Conservation (phyloP, 345 rosid species). For the Arabis alpina region DNA sequence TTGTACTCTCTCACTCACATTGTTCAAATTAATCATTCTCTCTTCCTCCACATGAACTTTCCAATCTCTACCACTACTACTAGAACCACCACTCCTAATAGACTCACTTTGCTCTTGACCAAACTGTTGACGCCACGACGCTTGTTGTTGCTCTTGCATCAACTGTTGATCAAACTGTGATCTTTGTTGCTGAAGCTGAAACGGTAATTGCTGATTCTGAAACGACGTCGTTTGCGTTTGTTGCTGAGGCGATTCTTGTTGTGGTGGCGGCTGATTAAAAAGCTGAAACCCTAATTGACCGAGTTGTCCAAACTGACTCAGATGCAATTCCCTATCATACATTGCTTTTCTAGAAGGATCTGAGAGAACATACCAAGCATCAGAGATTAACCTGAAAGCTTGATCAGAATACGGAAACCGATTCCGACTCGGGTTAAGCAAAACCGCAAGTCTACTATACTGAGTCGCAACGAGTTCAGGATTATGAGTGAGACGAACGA, state of each 20-base stretch:
- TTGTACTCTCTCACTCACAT: conserved; percentile 40
- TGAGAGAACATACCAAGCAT: conserved; percentile 83
- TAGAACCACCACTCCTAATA: conserved; percentile 38
- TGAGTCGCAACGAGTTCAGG: conserved; percentile 74
- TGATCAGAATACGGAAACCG: conserved; percentile 68
- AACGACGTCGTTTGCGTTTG: conserved; percentile 24
- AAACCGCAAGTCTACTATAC: conserved; percentile 71
- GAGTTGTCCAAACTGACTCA: conserved; percentile 62
- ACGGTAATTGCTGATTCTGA: conserved; percentile 38
- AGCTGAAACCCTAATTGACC: conserved; percentile 48
- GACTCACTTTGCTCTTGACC: conserved; percentile 39
- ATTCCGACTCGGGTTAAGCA: conserved; percentile 66
- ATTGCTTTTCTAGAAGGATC: conserved; percentile 62
- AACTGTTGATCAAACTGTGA: conserved; percentile 24
- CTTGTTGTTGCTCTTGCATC: conserved; percentile 38
- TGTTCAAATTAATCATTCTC: conserved; percentile 39
- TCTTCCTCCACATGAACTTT: conserved; percentile 34
- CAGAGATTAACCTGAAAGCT: conserved; percentile 68
- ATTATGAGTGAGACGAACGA: conserved; percentile 61
- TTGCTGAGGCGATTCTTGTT: conserved; percentile 17
- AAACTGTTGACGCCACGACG: conserved; percentile 39
- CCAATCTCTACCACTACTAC: conserved; percentile 35
- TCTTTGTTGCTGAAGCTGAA: conserved; percentile 35
- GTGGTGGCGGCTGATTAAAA: conserved; percentile 30
- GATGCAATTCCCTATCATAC: conserved; percentile 71